Base-by-base conservation (phyloP, 2,329 filamentous ascomycete species). In the Paracorniculantispora psalliotae region DNA sequence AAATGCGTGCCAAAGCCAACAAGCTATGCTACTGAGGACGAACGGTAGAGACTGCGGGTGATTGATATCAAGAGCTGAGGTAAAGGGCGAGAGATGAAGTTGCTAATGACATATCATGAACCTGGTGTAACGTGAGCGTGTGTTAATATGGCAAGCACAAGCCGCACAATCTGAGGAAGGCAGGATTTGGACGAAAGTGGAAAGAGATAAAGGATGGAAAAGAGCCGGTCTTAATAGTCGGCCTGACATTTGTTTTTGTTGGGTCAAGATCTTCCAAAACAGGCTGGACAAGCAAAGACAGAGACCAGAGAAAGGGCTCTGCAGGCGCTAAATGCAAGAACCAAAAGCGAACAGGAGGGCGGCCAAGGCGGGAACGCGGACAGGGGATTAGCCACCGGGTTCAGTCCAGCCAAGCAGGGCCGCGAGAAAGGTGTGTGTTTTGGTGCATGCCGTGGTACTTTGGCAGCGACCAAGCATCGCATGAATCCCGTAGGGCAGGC, bases 1-100 rank as follows among this genome's bases (percentile, higher is more conserved):
- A 15, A 44, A 30, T 43, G 54, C 12, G 33, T 30, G 35, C 35
- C 30, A 26, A 28, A 48, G 54, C 54, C 44, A 50, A 33, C 44
- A 50, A 39, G 44, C 23, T 17, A 25, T 41, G 54, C 23, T 57
- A 43, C 17, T 57, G 46, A 30, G 25, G 15, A 41, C 23, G 25
- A 49, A 50, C 54, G 46, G 54, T 50, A 57, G 54, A 35, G 54
- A 57, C 44, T 57, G 54, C 54, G 33, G 17, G 21, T 49, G n/a
- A 50, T 37, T 30, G 43, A 13, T 30, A 50, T 49, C 54, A 57
- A 43, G 25, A 43, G 35, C 46, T 37, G 46, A 33, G n/a, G 33
- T 28, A 35, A 43, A 23, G 43, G 17, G 19, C 1, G 46, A 39
- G 30, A 50, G n/a, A 33, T 37, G 43, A 56, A 39, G 44, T 8